A percentile compares a stretch with the other conserved stretches of the same genome.
phyloP scores from a whole-genome alignment of 371 early-diverging fungal genomes.

The Saksenaea oblongispora region DNA sequence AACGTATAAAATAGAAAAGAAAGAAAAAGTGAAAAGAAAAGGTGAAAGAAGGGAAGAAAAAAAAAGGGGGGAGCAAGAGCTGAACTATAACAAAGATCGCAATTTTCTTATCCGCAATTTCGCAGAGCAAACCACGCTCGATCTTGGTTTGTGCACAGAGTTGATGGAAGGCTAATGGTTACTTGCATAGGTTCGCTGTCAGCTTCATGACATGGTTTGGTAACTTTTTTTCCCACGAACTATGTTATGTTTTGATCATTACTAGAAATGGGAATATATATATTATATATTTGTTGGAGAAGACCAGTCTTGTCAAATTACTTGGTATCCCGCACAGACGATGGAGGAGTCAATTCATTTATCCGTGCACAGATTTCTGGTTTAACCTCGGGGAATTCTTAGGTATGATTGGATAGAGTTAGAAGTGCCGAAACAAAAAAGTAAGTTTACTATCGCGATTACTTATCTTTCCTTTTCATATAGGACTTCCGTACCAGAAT shows the following conservation, averaged over 20 bases:
- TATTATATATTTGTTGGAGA: background rate
- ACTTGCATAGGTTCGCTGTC: conserved; percentile 3
- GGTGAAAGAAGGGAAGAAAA: background rate
- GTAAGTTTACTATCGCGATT: background rate
- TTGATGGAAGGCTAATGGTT: background rate
- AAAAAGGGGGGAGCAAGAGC: background rate
- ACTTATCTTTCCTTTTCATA: background rate
- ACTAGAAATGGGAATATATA: background rate
- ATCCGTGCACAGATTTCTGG: background rate
- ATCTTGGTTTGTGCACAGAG: background rate
- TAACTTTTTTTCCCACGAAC: background rate
- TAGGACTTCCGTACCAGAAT: background rate
- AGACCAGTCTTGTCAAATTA: background rate
- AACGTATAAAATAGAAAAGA: background rate
- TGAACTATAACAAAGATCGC: background rate
- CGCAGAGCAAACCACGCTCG: background rate
- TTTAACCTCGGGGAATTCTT: background rate
- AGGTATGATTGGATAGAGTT: background rate
- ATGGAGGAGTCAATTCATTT: background rate
- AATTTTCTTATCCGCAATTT: background rate
- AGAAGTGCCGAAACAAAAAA: background rate
- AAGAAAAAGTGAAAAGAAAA: background rate
- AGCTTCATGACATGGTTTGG: conserved; percentile 2
- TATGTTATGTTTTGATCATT: background rate
- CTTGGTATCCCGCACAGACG: background rate